Evolutionary conservation across 2,329 filamentous ascomycete genomes (phyloP).

Genomic region (Xylariomycetidae sp.): DNA sequence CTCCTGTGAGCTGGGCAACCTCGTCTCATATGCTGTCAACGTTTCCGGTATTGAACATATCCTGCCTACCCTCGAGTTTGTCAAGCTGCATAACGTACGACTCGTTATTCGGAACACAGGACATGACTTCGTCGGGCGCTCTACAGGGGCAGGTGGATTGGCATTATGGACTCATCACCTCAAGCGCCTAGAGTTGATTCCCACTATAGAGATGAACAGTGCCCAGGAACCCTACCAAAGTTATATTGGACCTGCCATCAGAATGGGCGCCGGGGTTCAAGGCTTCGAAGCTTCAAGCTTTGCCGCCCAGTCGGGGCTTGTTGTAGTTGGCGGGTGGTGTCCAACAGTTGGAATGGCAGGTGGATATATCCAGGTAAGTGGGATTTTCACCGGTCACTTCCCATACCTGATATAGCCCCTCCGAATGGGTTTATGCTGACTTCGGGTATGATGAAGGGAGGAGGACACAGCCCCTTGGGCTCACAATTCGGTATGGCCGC

Average conservation of each 20-base stretch:
- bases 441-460: too few species aligned
- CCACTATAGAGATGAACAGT: too few species aligned
- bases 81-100: constrained; percentile 31
- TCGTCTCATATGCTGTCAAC: constrained; percentile 25
- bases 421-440: too few species aligned
- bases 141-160: constrained; percentile 25
- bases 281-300: not conserved
- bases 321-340: not conserved
- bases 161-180: constrained; percentile 28
- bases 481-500: too few species aligned
- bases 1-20: constrained; percentile 34
- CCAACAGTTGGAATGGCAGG: not conserved
- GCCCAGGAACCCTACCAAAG: too few species aligned
- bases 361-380: not conserved
- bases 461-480: too few species aligned
- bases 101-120: constrained; percentile 40
- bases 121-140: constrained; percentile 34
- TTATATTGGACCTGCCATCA: not conserved
- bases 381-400: too few species aligned
- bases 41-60: constrained; percentile 11
- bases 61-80: constrained; percentile 24
- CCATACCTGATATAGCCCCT: too few species aligned
- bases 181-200: constrained; percentile 19
- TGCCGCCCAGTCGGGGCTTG: not conserved
- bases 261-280: not conserved